These are phyloP conservation scores for Juglanconis sp. DNA, from an alignment of 2,329 filamentous ascomycete genomes.

Conservation along the genomic window DNA sequence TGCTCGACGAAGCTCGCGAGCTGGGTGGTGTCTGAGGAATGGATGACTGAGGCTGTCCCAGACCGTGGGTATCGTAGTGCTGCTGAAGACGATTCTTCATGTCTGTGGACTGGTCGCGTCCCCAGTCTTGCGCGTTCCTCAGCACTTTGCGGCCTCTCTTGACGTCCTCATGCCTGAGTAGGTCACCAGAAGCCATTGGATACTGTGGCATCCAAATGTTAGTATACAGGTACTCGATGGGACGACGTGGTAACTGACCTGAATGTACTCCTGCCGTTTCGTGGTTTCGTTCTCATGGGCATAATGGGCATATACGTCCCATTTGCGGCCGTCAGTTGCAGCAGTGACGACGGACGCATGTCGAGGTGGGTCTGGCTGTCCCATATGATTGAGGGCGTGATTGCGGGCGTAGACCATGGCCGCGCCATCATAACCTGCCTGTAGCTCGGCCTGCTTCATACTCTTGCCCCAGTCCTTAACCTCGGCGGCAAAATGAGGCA, in stretches of 20 bases:
- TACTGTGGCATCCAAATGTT: background rate
- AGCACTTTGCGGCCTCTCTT: conserved; percentile 20
- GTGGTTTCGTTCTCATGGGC: conserved; percentile 2
- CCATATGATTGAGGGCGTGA: conserved; percentile 22
- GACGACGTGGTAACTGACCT: background rate
- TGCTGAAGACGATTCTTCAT: conserved; percentile 20
- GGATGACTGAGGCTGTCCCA: no score
- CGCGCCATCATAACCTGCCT: conserved; percentile 25
- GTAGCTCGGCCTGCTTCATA: conserved; percentile 19
- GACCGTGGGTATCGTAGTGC: conserved; percentile 13
- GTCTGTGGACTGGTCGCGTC: conserved; percentile 16
- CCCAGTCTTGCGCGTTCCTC: conserved; percentile 25
- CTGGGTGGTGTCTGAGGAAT: no score
- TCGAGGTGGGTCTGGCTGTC: conserved; percentile 17
- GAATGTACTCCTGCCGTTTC: background rate
- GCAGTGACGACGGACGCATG: conserved; percentile 26
- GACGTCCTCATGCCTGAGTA: conserved; percentile 18
- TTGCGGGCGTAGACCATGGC: conserved; percentile 27
- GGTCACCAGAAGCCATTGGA: conserved; percentile 12
- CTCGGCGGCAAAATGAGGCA: conserved; percentile 29
- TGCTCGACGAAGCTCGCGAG: background rate
- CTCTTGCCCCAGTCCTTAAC: conserved; percentile 18
- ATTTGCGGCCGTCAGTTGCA: conserved; percentile 23
- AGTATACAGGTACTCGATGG: conserved; percentile 16
- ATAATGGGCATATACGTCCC: conserved; percentile 28